These are phyloP conservation scores for Cyclaneusma minus DNA, from an alignment of 2,329 filamentous ascomycete genomes.

Conservation along the genomic window DNA sequence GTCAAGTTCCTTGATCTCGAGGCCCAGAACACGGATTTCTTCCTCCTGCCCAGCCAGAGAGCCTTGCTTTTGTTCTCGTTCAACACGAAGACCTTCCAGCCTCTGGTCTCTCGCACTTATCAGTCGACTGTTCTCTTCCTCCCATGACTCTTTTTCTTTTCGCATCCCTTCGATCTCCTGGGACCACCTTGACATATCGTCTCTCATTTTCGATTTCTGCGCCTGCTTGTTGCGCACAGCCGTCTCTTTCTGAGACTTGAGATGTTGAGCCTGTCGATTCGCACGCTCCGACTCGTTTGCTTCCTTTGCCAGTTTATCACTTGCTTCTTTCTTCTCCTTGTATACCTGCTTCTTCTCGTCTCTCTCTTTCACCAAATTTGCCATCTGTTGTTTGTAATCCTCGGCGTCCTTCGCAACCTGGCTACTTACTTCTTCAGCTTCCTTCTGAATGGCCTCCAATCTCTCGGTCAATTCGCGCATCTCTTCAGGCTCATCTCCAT, in stretches of 20 bases:
- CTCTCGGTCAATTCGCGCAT: constrained; percentile 67
- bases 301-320: constrained; percentile 67
- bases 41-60: constrained; percentile 42
- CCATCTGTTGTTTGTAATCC: constrained; percentile 49
- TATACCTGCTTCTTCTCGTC: constrained; percentile 63
- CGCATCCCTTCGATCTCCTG: constrained; percentile 45
- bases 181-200: constrained; percentile 55
- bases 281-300: constrained; percentile 66
- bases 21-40: constrained; percentile 56
- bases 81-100: constrained; percentile 32
- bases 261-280: constrained; percentile 67
- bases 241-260: constrained; percentile 64
- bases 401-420: constrained; percentile 58
- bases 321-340: constrained; percentile 84
- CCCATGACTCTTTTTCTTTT: constrained; percentile 36
- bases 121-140: constrained; percentile 34
- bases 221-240: constrained; percentile 50
- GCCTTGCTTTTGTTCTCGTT: constrained; percentile 46
- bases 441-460: constrained; percentile 64
- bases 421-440: constrained; percentile 64
- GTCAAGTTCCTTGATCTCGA: constrained; percentile 58
- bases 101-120: constrained; percentile 35
- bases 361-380: constrained; percentile 59
- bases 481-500: constrained; percentile 40
- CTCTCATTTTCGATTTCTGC: constrained; percentile 53